Evolutionary conservation across 1,284 basidiomycete genomes (phyloP).

Genomic region (Vanrija sp.): DNA sequence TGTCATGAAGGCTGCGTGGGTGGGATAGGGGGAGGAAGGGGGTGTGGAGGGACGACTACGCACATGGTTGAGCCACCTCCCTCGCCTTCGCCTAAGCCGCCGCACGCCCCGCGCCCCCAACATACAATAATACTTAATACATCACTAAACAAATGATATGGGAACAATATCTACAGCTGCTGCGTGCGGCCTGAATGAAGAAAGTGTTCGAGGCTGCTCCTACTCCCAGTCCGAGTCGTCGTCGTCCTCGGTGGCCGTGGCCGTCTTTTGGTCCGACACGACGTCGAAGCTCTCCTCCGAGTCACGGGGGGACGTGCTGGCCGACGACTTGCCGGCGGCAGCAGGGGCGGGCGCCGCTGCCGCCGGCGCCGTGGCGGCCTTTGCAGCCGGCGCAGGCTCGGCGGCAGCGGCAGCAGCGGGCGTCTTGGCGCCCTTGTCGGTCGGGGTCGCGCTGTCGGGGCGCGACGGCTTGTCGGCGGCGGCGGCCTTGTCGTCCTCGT

Average conservation of each 20-base stretch:
- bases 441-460: conserved; percentile 2
- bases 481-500: conserved; percentile 5
- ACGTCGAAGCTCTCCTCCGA: conserved; percentile 51
- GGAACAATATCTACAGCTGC: conserved; percentile 2
- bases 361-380: not conserved
- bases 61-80: too few species aligned
- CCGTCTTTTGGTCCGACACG: conserved; percentile 35
- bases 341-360: not conserved
- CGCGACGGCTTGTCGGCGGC: too few species aligned
- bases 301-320: conserved; percentile 43
- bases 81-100: too few species aligned
- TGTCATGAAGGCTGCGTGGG: too few species aligned
- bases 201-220: not conserved
- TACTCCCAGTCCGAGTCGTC: conserved; percentile 51
- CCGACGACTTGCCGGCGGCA: conserved; percentile 12
- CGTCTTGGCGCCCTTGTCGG: not conserved
- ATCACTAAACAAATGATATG: not conserved
- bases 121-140: not conserved
- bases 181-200: not conserved
- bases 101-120: too few species aligned
- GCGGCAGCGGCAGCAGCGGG: conserved; percentile 16
- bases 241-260: conserved; percentile 32
- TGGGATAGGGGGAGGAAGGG: too few species aligned
- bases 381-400: not conserved
- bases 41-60: too few species aligned